Evolutionary conservation across 1,284 basidiomycete species (phyloP).

Genomic region (Ganoderma boninense): DNA sequence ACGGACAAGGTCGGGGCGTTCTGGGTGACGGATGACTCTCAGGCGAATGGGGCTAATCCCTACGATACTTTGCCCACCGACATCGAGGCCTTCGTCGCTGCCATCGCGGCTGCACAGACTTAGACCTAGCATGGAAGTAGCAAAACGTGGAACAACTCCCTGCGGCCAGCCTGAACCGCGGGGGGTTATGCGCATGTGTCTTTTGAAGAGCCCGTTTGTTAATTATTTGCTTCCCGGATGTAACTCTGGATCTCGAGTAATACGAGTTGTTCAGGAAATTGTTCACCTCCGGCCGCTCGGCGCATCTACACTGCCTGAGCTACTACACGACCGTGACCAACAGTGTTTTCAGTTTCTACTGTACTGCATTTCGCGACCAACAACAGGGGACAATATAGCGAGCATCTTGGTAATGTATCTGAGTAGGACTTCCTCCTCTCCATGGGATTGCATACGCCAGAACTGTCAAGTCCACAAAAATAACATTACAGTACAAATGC

Average conservation of each 20-base stretch:
- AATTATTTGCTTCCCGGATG: not conserved
- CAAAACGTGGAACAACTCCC: not conserved
- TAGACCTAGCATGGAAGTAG: not conserved
- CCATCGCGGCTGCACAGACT: slow-evolving; percentile 22
- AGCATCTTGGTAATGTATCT: too few relatives aligned
- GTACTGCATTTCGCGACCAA: too few relatives aligned
- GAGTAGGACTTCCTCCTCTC: not conserved
- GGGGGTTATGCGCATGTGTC: too few relatives aligned
- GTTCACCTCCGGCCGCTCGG: too few relatives aligned
- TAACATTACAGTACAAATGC: not conserved
- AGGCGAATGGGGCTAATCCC: slow-evolving; percentile 32
- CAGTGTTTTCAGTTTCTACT: too few relatives aligned
- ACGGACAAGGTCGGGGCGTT: slow-evolving; percentile 47
- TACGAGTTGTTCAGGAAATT: too few relatives aligned
- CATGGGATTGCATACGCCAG: not conserved
- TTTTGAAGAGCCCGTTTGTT: not conserved
- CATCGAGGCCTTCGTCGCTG: slow-evolving; percentile 29
- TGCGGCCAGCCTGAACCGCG: not conserved
- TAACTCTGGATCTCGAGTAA: not conserved
- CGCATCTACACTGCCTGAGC: too few relatives aligned
- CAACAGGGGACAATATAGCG: too few relatives aligned
- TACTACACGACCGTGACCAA: too few relatives aligned
- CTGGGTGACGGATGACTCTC: slow-evolving; percentile 46
- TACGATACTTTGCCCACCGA: slow-evolving; percentile 35
- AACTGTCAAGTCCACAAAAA: not conserved